phyloP scores from a whole-genome alignment of 2,329 filamentous ascomycete genomes.

The Cryphonectria parasitica region DNA sequence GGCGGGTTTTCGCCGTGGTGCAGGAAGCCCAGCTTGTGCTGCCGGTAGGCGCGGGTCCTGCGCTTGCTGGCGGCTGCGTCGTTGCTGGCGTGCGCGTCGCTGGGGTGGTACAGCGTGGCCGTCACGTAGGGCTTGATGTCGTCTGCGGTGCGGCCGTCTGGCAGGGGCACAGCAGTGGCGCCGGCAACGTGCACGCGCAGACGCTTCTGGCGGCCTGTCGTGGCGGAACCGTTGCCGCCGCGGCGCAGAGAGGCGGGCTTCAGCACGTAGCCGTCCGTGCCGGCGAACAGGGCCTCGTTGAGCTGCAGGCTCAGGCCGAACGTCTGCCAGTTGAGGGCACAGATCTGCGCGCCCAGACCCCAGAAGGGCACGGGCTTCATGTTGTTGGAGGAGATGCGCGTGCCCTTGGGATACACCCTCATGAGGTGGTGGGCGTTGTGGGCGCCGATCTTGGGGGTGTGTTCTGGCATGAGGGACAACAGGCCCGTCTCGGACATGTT shows the following conservation, averaged over 20 bases:
- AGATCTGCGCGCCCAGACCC: constrained; percentile 70
- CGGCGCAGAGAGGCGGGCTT: constrained; percentile 64
- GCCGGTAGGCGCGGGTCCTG: constrained; percentile 64
- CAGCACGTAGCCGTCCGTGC: constrained; percentile 67
- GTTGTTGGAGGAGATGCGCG: constrained; percentile 68
- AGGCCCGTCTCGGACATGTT: constrained; percentile 70
- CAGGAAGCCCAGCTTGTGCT: constrained; percentile 56
- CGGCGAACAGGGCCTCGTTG: constrained; percentile 69
- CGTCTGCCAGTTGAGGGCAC: constrained; percentile 71
- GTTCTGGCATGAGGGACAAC: constrained; percentile 51
- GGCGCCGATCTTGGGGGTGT: constrained; percentile 52
- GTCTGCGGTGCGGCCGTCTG: constrained; percentile 52
- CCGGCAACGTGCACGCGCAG: constrained; percentile 64
- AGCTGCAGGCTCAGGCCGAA: constrained; percentile 69
- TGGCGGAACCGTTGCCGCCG: constrained; percentile 53
- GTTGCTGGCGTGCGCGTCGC: constrained; percentile 49
- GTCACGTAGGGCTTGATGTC: constrained; percentile 68
- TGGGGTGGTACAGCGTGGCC: constrained; percentile 65
- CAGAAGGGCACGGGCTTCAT: constrained; percentile 67
- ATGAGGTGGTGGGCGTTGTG: constrained; percentile 71
- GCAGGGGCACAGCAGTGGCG: constrained; percentile 63
- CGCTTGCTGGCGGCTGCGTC: constrained; percentile 52
- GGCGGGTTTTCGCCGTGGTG: constrained; percentile 63
- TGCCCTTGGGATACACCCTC: constrained; percentile 72
- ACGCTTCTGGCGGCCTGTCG: constrained; percentile 40